Evolutionary conservation across 140 eudicot genomes (phyloP).

Genomic region (Flaveria floridana): DNA sequence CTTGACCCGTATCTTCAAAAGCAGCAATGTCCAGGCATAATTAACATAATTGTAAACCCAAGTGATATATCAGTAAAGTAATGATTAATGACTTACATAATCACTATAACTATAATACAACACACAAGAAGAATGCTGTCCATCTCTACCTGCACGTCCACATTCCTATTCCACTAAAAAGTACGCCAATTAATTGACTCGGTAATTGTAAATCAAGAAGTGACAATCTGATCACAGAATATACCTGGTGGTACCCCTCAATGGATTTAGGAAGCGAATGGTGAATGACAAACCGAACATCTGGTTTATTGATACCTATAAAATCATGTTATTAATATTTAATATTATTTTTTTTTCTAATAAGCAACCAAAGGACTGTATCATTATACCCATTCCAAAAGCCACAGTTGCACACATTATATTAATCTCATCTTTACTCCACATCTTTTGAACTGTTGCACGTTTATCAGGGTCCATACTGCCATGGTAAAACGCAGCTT

Average conservation of each 20-base stretch:
- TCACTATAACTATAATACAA: conserved; percentile 83
- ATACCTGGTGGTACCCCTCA: conserved; percentile 98
- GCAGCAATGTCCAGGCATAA: neutral
- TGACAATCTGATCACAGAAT: conserved; percentile 15
- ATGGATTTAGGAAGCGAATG: conserved; percentile 97
- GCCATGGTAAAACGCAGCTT: conserved; percentile 87
- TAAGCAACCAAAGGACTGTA: conserved; percentile 17
- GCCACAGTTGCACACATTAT: conserved; percentile 97
- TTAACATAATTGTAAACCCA: conserved; percentile 1
- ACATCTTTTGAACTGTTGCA: conserved; percentile 69
- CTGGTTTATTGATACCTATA: conserved; percentile 89
- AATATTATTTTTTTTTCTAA: conserved; percentile 6
- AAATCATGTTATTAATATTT: conserved; percentile 25
- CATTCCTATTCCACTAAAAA: conserved; percentile 60
- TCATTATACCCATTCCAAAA: conserved; percentile 87
- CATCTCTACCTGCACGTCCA: conserved; percentile 99
- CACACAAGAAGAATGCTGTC: conserved; percentile 77
- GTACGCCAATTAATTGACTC: neutral
- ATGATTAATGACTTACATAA: conserved; percentile 63
- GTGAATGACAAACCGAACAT: conserved; percentile 94
- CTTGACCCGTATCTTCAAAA: conserved; percentile 78
- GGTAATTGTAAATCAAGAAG: neutral
- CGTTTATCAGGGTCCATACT: conserved; percentile 82
- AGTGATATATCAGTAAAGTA: neutral
- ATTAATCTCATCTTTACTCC: conserved; percentile 94